Conservation (phyloP, 305 asterid species). For the Rubia balearica region DNA sequence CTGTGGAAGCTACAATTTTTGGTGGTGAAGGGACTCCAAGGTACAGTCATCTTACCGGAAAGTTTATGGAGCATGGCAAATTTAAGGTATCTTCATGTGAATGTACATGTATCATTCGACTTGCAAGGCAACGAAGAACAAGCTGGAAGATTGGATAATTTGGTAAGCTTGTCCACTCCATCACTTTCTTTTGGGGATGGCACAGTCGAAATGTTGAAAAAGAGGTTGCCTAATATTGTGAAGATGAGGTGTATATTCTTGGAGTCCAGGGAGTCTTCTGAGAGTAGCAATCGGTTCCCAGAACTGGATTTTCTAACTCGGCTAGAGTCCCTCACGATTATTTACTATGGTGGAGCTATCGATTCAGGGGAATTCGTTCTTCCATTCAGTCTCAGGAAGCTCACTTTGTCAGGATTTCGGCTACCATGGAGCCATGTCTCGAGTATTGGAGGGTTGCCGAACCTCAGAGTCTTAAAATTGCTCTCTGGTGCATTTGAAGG, state of each 20-base stretch:
- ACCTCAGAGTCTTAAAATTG: too few relatives aligned
- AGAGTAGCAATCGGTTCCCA: neutral
- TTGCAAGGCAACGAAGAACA: neutral
- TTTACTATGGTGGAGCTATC: neutral
- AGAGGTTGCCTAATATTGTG: too few relatives aligned
- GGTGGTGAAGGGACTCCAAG: too few relatives aligned
- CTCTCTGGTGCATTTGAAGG: too few relatives aligned
- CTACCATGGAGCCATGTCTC: too few relatives aligned
- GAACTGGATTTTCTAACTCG: neutral
- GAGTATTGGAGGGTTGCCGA: too few relatives aligned
- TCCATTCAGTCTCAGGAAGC: neutral
- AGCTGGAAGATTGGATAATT: slow-evolving; percentile 7
- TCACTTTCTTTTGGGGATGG: neutral
- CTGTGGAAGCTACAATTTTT: too few relatives aligned
- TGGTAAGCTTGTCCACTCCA: slow-evolving; percentile 2
- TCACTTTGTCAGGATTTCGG: neutral
- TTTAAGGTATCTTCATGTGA: slow-evolving; percentile 2
- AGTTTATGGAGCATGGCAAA: neutral
- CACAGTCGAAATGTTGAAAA: neutral
- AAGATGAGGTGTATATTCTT: neutral
- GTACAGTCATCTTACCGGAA: neutral
- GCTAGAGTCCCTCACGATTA: neutral
- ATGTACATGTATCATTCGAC: neutral
- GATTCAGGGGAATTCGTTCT: neutral
- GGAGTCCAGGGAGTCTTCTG: neutral